These are phyloP conservation scores for Podospora conica DNA, from an alignment of 495 filamentous ascomycete genomes.

Conservation along the genomic window DNA sequence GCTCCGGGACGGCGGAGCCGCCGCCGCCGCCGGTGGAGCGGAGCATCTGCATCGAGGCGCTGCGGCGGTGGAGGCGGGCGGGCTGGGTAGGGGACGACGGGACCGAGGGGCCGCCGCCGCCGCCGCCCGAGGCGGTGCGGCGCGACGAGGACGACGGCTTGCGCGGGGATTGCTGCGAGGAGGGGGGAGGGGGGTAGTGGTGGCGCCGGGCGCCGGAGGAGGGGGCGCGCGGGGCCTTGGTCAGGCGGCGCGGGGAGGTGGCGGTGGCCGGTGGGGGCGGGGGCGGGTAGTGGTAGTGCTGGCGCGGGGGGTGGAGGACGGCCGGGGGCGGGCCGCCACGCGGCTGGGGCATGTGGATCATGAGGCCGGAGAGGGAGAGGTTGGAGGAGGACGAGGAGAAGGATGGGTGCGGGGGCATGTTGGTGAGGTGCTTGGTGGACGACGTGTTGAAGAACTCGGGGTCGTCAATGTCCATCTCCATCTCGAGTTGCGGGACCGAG, in stretches of 20 bases:
- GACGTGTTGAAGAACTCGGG: constrained; percentile 4
- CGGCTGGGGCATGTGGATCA: constrained; percentile 35
- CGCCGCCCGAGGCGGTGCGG: constrained; percentile 21
- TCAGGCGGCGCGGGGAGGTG: constrained; percentile 22
- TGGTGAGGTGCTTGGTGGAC: not conserved
- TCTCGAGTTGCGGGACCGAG: not conserved
- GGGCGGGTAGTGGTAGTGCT: constrained; percentile 6
- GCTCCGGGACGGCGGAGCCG: not conserved
- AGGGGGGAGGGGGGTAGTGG: constrained; percentile 10
- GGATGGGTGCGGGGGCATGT: not conserved
- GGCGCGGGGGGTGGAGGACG: constrained; percentile 9
- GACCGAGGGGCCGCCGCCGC: constrained; percentile 3
- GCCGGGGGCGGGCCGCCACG: not conserved
- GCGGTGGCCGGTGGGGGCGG: constrained; percentile 11
- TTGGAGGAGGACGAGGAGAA: not conserved
- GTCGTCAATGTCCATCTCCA: constrained; percentile 7
- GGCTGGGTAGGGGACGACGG: constrained; percentile 14
- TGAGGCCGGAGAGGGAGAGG: constrained; percentile 24
- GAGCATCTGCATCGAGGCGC: constrained; percentile 25
- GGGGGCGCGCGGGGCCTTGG: constrained; percentile 33
- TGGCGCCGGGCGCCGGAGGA: constrained; percentile 38
- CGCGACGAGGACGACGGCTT: constrained; percentile 17
- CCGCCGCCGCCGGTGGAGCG: not conserved
- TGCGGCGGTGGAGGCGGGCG: constrained; percentile 20
- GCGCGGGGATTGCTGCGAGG: constrained; percentile 26